Evolutionary conservation across 2,329 filamentous ascomycete genomes (phyloP).

Genomic region (Fusarium albidum): DNA sequence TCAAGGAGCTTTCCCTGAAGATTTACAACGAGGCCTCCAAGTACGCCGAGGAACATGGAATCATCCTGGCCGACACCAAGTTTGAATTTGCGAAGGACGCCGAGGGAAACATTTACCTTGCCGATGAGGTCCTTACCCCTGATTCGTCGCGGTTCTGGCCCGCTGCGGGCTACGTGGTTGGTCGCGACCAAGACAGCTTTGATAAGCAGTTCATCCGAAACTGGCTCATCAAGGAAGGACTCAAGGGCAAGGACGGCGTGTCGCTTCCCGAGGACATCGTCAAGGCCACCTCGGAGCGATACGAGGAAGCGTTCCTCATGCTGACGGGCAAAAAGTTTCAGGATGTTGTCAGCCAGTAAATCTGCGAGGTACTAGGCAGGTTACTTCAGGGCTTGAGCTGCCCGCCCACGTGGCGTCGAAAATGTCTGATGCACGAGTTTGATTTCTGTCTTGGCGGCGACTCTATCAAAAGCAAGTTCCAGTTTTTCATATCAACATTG

Average conservation of each 20-base stretch:
- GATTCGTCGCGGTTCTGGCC: constrained; percentile 89
- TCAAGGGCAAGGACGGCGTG: constrained; percentile 51
- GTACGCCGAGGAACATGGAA: constrained; percentile 36
- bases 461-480: neutral
- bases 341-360: constrained; percentile 32
- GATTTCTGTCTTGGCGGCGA: constrained; percentile 22
- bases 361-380: neutral
- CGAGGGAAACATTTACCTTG: constrained; percentile 40
- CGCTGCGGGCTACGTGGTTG: constrained; percentile 64
- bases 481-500: neutral
- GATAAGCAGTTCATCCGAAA: constrained; percentile 88
- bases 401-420: neutral
- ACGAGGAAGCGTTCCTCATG: constrained; percentile 76
- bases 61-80: constrained; percentile 39
- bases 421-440: constrained; percentile 14
- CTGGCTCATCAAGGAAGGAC: constrained; percentile 76
- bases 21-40: constrained; percentile 39
- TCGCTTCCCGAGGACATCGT: constrained; percentile 78
- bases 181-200: constrained; percentile 80
- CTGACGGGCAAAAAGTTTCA: constrained; percentile 64
- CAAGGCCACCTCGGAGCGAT: constrained; percentile 71
- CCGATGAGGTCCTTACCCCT: constrained; percentile 37
- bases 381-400: constrained; percentile 1
- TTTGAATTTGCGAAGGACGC: constrained; percentile 40
- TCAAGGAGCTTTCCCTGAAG: constrained; percentile 39